phyloP scores from a whole-genome alignment of 306 rosid species.

The Purshia tridentata region DNA sequence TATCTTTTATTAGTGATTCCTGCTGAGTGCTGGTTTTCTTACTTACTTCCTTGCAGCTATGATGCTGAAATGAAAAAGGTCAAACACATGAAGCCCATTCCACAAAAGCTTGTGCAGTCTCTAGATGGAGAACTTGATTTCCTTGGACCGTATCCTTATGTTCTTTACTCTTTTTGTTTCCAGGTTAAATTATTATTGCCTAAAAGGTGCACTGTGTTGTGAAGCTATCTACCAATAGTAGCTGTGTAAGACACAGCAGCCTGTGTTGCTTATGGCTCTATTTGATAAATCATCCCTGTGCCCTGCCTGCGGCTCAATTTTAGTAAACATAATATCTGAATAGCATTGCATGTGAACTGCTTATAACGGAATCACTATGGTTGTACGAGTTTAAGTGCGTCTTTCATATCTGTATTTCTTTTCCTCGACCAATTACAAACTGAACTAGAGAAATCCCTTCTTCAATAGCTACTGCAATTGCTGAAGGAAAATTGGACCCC shows the following conservation, averaged over 20 bases:
- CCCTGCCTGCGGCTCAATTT: too few relatives aligned
- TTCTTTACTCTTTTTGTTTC: not conserved
- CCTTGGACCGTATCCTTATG: conserved; percentile 91
- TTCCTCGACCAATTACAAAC: conserved; percentile 46
- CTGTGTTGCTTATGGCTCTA: too few relatives aligned
- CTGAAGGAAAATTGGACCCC: conserved; percentile 83
- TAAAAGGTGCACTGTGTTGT: not conserved
- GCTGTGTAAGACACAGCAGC: too few relatives aligned
- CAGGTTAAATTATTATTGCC: not conserved
- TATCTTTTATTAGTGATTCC: conserved; percentile 2
- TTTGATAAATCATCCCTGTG: too few relatives aligned
- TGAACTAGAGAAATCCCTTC: conserved; percentile 66
- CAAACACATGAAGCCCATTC: conserved; percentile 71
- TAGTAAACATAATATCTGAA: too few relatives aligned
- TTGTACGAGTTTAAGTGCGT: not conserved
- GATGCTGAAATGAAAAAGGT: conserved; percentile 61
- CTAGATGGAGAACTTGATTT: conserved; percentile 63
- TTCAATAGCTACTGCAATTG: conserved; percentile 68
- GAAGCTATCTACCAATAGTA: too few relatives aligned
- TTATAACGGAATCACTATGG: too few relatives aligned
- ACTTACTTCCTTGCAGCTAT: conserved; percentile 52
- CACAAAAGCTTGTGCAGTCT: conserved; percentile 47
- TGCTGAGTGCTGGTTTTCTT: conserved; percentile 11
- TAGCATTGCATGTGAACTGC: too few relatives aligned
- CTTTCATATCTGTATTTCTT: conserved; percentile 13